phyloP scores from a whole-genome alignment of 805 yeast genomes.

The Kodamaea laetipori region DNA sequence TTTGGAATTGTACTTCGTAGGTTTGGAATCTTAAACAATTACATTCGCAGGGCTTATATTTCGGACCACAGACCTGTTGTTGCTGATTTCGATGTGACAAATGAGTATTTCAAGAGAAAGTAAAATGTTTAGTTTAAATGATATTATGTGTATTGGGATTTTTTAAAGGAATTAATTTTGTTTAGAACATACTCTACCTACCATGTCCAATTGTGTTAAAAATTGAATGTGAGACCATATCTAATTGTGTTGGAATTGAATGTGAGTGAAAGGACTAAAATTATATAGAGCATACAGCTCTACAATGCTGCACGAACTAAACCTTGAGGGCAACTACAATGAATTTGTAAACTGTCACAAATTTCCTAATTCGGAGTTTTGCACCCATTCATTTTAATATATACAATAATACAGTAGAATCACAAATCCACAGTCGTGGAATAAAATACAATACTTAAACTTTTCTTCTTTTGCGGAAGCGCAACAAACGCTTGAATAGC shows the following conservation, averaged over 20 bases:
- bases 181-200: no score
- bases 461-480: constrained; percentile 11
- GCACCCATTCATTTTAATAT: background rate
- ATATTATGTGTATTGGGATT: no score
- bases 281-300: no score
- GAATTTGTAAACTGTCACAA: constrained; percentile 1
- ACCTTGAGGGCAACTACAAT: no score
- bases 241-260: no score
- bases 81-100: constrained; percentile 20
- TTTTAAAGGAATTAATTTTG: no score
- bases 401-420: background rate
- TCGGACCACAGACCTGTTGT: constrained; percentile 47
- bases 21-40: constrained; percentile 43
- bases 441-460: constrained; percentile 1
- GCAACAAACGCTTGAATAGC: constrained; percentile 13
- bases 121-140: no score
- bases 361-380: background rate
- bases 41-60: constrained; percentile 31
- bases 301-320: no score
- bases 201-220: no score
- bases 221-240: no score
- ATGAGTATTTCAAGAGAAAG: constrained; percentile 2
- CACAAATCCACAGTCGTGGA: background rate
- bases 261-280: no score
- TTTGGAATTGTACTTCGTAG: constrained; percentile 34